Conservation (phyloP, 768 basidiomycete genomes). For the Mycena kentingensis region DNA sequence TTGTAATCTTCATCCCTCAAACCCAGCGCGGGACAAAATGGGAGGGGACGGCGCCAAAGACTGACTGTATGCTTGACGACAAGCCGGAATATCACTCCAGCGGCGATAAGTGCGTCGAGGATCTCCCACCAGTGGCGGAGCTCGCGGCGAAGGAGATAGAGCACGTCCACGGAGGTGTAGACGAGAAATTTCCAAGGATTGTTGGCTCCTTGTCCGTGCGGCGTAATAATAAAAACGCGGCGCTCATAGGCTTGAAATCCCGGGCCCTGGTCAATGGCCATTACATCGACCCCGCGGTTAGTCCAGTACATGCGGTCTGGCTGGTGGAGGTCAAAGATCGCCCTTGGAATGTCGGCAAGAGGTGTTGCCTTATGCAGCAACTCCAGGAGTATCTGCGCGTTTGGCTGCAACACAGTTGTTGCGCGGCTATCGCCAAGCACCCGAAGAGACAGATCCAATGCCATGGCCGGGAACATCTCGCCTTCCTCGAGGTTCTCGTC, state of each 20-base stretch:
- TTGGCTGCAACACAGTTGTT: too few species aligned
- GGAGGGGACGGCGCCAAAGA: not conserved
- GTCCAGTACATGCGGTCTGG: not conserved
- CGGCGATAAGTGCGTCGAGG: not conserved
- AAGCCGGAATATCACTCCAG: not conserved
- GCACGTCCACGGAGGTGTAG: not conserved
- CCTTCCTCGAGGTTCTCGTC: too few species aligned
- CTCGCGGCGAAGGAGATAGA: not conserved
- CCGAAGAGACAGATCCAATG: too few species aligned
- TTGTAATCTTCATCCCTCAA: not conserved
- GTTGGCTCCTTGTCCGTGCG: not conserved
- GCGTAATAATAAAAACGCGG: not conserved
- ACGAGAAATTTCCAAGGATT: not conserved
- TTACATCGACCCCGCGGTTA: not conserved
- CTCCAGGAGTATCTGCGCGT: too few species aligned
- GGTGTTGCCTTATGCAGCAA: not conserved
- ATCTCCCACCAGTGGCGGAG: not conserved
- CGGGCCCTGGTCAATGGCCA: not conserved
- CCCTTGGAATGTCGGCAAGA: not conserved
- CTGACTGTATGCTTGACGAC: not conserved
- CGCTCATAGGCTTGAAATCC: not conserved
- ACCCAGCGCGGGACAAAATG: not conserved
- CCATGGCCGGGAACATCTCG: too few species aligned
- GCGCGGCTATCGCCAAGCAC: too few species aligned
- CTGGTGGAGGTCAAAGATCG: not conserved